Conservation (phyloP, 257 asterid species). For the Nicotiana attenuata region DNA sequence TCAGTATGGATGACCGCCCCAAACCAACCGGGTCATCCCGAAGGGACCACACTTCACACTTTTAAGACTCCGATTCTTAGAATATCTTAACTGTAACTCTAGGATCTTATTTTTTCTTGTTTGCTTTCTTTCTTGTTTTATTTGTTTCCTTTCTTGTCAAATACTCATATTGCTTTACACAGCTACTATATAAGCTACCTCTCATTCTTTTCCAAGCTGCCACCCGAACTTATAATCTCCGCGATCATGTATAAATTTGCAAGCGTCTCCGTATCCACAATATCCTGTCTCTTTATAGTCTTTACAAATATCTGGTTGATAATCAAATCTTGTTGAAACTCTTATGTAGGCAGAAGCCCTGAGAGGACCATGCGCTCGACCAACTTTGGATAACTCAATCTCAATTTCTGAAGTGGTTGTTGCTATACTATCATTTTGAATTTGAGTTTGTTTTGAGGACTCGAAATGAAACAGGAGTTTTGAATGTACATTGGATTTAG, state of each 20-base stretch:
- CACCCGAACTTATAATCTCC: constrained; percentile 96
- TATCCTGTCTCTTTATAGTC: constrained; percentile 94
- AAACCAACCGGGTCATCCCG: too few species aligned
- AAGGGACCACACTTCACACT: too few species aligned
- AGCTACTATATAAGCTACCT: constrained; percentile 33
- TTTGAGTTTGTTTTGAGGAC: constrained; percentile 71
- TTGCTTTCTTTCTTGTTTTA: too few species aligned
- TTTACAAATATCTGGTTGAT: constrained; percentile 94
- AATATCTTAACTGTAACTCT: too few species aligned
- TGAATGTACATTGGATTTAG: background rate
- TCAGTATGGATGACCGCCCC: too few species aligned
- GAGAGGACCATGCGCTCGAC: constrained; percentile 85
- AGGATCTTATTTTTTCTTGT: too few species aligned
- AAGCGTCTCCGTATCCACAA: constrained; percentile 92
- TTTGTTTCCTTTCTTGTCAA: too few species aligned
- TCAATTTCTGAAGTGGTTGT: too few species aligned
- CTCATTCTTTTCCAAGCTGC: constrained; percentile 94
- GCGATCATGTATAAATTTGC: constrained; percentile 93
- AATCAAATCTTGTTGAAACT: constrained; percentile 90
- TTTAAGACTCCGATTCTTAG: too few species aligned
- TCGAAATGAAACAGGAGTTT: constrained; percentile 48
- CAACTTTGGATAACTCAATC: constrained; percentile 74
- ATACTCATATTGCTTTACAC: too few species aligned
- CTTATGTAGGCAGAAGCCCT: constrained; percentile 89
- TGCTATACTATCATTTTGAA: constrained; percentile 71